Base-by-base conservation (phyloP, 305 asterid species). In the Ajuga reptans region DNA sequence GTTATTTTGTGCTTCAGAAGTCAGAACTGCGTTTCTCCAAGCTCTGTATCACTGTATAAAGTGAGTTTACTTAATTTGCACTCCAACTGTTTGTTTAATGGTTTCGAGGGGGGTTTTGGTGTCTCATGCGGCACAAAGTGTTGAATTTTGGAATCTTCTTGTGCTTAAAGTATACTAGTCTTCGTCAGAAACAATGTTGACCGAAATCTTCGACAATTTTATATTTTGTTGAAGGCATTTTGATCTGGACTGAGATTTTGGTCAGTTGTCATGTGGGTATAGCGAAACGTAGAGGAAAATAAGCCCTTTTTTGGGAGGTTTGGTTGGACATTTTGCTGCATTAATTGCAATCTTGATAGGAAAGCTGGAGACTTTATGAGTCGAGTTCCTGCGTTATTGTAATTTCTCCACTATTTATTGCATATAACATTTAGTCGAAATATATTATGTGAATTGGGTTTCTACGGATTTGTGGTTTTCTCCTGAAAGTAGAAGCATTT, bases 71-170 rank as follows among this genome's bases (percentile, higher is more conserved):
- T 68, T 15, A 43, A 68, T 54, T 17, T 29, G 56, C 56, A 68
- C 73, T 55, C 66, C 55, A 56, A 4, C 18, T 42, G 73, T 55
- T 68, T 68, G 65, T 55, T 68, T 68, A 68, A 55, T 68, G 45
- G 73, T 55, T 55, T 41, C 15, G 15, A 51, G 5, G 55, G 41
- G 49, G 24, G 21, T 12, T 39, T 66, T 58, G 41, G 64, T 43
- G 66, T 68, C 61, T 29, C 57, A 11, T 51, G 39, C 61, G 60
- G 70, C 59, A 45, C 36, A 65, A 65, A 49, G 36, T 56, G 59
- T 15, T 29, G 61, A 66, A 50, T 47, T 66, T 64, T 34, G 37
- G 71, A 66, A 66, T 66, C 61, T 66, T 50, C 61, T 36, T 49
- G 18, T 34, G 53, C 24, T 47, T 11, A 50, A 66, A 50, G 51